Evolutionary conservation across 805 yeast genomes (phyloP).

Genomic region (Kluyveromyces nonfermentans): DNA sequence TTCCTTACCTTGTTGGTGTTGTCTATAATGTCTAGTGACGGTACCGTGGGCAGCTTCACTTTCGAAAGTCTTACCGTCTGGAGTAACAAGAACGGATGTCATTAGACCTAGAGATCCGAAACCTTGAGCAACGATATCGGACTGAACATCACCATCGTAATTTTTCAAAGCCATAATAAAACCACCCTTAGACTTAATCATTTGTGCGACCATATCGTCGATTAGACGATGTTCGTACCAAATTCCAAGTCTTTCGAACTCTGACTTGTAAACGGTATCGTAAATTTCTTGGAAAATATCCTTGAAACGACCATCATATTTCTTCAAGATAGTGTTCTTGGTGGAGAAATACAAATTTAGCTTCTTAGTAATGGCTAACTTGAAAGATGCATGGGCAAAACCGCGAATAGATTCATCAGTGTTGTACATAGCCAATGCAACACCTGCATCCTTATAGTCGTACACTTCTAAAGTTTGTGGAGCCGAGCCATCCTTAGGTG

Average conservation of each 20-base stretch:
- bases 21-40: slow-evolving; percentile 79
- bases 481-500: slow-evolving; percentile 50
- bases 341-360: slow-evolving; percentile 63
- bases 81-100: slow-evolving; percentile 77
- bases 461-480: slow-evolving; percentile 39
- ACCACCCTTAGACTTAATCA: slow-evolving; percentile 80
- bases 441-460: slow-evolving; percentile 52
- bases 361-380: slow-evolving; percentile 55
- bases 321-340: slow-evolving; percentile 73
- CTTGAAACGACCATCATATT: slow-evolving; percentile 75
- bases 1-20: slow-evolving; percentile 71
- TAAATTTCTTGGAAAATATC: slow-evolving; percentile 66
- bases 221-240: slow-evolving; percentile 75
- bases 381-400: slow-evolving; percentile 73
- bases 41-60: slow-evolving; percentile 86
- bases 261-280: slow-evolving; percentile 44
- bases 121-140: slow-evolving; percentile 82
- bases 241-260: slow-evolving; percentile 52
- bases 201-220: slow-evolving; percentile 85
- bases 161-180: slow-evolving; percentile 73
- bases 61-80: slow-evolving; percentile 81
- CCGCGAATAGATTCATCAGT: slow-evolving; percentile 70
- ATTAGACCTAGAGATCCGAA: slow-evolving; percentile 76
- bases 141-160: slow-evolving; percentile 81
- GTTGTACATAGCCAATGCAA: slow-evolving; percentile 76